phyloP scores from a whole-genome alignment of 441 rosid species.

The Arabidopsis lyrata region DNA sequence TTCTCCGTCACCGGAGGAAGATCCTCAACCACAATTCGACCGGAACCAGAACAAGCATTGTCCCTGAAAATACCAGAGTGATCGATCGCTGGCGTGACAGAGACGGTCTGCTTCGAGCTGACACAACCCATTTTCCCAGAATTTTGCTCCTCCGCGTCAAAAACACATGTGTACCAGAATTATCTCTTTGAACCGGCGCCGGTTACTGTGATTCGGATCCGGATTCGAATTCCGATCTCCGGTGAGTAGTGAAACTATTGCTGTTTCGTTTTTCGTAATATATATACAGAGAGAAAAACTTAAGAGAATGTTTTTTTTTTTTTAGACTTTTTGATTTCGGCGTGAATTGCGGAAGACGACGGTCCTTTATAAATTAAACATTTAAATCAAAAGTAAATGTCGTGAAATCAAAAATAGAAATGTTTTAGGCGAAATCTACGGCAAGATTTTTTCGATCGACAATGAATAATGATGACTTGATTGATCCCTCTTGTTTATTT shows the following conservation, averaged over 20 bases:
- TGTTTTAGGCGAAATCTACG: slow-evolving; percentile 41
- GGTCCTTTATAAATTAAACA: slow-evolving; percentile 9
- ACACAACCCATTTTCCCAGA: slow-evolving; percentile 82
- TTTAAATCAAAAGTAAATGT: neutral
- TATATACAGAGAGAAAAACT: neutral
- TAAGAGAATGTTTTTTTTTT: slow-evolving; percentile 26
- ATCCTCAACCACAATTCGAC: slow-evolving; percentile 42
- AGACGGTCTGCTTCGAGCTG: slow-evolving; percentile 87
- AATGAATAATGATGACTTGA: slow-evolving; percentile 28
- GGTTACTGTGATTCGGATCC: neutral
- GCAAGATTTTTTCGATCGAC: slow-evolving; percentile 27
- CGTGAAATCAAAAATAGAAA: neutral
- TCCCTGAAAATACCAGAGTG: slow-evolving; percentile 64
- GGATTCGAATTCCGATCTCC: slow-evolving; percentile 6
- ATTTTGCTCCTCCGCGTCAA: slow-evolving; percentile 8
- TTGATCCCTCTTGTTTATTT: neutral
- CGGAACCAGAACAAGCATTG: slow-evolving; percentile 44
- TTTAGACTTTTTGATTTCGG: neutral
- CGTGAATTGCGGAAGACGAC: slow-evolving; percentile 49
- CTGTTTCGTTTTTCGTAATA: neutral
- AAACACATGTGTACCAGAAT: slow-evolving; percentile 3
- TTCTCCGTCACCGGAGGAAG: slow-evolving; percentile 30
- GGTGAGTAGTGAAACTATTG: slow-evolving; percentile 21
- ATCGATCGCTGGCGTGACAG: slow-evolving; percentile 87
- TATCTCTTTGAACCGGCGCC: slow-evolving; percentile 9